A percentile compares a stretch with the other conserved stretches of the same genome.
These are phyloP conservation scores for Malassezia caprae DNA, from an alignment of 1,284 basidiomycete species.

Conservation along the genomic window DNA sequence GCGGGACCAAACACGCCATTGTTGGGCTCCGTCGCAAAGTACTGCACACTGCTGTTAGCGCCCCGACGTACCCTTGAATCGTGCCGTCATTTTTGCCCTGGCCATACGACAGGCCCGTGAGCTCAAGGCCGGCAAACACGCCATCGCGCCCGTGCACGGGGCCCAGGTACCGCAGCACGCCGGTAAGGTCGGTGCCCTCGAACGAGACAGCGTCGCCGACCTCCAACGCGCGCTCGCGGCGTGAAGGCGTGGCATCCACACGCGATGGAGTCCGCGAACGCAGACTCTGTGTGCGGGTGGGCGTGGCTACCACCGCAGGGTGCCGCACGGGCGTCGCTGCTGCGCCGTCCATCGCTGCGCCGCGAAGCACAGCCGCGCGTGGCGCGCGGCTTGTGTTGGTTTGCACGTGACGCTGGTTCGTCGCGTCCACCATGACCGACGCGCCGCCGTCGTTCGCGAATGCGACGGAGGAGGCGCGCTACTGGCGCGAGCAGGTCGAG, in stretches of 20 bases:
- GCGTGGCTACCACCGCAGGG: not conserved
- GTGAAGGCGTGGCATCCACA: not conserved
- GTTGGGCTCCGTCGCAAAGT: constrained; percentile 72
- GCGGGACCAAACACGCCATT: constrained; percentile 84
- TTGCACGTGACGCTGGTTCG: constrained; percentile 8
- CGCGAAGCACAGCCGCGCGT: constrained; percentile 1
- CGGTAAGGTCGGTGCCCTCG: constrained; percentile 30
- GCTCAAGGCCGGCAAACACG: constrained; percentile 41
- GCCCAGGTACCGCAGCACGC: constrained; percentile 41
- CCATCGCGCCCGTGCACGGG: constrained; percentile 33
- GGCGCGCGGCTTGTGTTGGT: not conserved
- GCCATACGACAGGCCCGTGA: constrained; percentile 52
- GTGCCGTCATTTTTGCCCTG: constrained; percentile 91
- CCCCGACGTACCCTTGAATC: constrained; percentile 64
- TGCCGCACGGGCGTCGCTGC: not conserved
- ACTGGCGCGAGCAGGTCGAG: constrained; percentile 36
- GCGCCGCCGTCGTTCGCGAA: constrained; percentile 20
- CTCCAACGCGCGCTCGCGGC: constrained; percentile 26
- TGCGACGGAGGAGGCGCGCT: constrained; percentile 33
- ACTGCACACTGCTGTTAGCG: constrained; percentile 57
- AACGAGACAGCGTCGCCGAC: constrained; percentile 36
- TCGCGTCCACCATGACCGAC: constrained; percentile 5
- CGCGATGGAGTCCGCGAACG: not conserved
- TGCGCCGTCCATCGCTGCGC: not conserved
- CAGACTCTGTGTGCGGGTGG: not conserved